Base-by-base conservation (phyloP, 768 basidiomycete genomes). In the Russula griseocarnosa region DNA sequence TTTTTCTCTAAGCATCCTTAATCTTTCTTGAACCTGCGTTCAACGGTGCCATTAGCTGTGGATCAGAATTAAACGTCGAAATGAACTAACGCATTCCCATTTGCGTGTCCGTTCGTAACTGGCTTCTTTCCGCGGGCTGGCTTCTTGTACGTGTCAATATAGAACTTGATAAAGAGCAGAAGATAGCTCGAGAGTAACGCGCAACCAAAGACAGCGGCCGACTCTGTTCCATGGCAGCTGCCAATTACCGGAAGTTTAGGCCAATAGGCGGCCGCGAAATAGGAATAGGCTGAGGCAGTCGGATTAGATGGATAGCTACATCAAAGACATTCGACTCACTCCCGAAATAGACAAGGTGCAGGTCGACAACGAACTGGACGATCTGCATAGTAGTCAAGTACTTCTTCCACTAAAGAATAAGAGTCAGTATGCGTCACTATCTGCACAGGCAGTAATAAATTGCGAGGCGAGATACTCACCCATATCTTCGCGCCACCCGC, bases 301-400 rank as follows among this genome's bases (percentile, higher is more conserved):
- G 34, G 22, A 50, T 61, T n/a, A 50, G 32, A 52, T 54, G 47
- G 8, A 14, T 34, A 16, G 16, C 10, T 28, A 32, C 32, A 54
- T 16, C 2, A 44, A 38, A 60, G 13, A n/a, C 5, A 30, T 5
- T 50, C 3, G 9, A 87, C 94, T 70, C 73, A 92, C 95, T 94
- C 72, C 92, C 97, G 69, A 95, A 97, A 81, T 97, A 98, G 66
- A 95, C 92, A 61, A 90, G 77, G 74, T 82, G 83, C 22, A 99
- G 78, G 77, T 99, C 96, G 72, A 98, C 86, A 67, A 98, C 76
- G 74, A 98, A 99, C 77, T 99, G 97, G 26, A 82, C 82, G 70
- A 99, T 99, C 79, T 99, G 97, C 88, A 99, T 89, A 28, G 83
- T 86, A 46, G 97, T 99, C 66, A 98, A 76, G 76, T 99, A 94